Conservation (phyloP, 2,329 filamentous ascomycete genomes). For the Fusarium sp. region DNA sequence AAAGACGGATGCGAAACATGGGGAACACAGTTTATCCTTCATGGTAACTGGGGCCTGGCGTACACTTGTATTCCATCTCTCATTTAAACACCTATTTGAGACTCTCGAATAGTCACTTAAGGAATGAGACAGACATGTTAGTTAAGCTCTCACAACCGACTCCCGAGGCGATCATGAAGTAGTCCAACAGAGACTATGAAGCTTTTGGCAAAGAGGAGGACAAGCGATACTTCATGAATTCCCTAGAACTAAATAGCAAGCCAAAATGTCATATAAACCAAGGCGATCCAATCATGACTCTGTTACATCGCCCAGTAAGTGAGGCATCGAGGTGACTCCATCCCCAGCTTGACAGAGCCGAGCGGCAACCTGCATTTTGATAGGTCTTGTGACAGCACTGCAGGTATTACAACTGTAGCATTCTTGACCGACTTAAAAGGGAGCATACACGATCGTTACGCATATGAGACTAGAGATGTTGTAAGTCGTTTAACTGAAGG, state of each 20-base stretch:
- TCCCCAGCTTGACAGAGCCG: not conserved
- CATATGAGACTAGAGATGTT: not conserved
- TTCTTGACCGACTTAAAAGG: not conserved
- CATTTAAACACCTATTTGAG: not conserved
- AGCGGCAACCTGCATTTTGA: constrained; percentile 20
- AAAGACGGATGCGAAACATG: not conserved
- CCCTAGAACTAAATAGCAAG: not conserved
- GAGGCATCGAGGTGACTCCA: constrained; percentile 9
- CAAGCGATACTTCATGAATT: not conserved
- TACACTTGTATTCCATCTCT: constrained; percentile 36
- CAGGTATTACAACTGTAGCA: constrained; percentile 21
- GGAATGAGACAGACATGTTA: not conserved
- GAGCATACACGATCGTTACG: constrained; percentile 20
- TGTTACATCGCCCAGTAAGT: not conserved
- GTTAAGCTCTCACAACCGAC: constrained; percentile 8
- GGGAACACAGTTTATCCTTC: not conserved
- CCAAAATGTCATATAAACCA: rapidly evolving
- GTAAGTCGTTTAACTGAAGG: not conserved
- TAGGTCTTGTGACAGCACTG: constrained; percentile 9
- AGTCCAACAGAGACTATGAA: constrained; percentile 7
- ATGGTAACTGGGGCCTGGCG: constrained; percentile 5
- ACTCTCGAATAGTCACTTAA: not conserved
- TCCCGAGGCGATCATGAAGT: constrained; percentile 11
- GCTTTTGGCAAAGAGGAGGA: not conserved
- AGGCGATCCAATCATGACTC: not conserved